phyloP scores from a whole-genome alignment of 2,329 filamentous ascomycete species.

The Thermomyces lanuginosus region DNA sequence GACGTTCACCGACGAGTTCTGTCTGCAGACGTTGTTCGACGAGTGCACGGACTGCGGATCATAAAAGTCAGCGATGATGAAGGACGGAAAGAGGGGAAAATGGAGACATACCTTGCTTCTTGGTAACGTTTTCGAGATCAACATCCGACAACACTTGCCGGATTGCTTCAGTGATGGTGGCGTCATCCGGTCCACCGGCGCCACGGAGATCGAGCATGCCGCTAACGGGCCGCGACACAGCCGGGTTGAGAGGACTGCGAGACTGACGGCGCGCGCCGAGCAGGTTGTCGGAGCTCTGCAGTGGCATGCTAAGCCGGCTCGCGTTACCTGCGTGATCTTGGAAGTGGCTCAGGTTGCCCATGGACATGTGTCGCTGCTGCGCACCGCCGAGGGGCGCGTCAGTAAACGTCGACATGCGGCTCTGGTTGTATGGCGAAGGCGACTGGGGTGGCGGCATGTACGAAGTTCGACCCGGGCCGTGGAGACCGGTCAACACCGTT shows the following conservation, averaged over 20 bases:
- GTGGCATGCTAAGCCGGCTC: conserved; percentile 24
- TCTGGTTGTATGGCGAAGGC: conserved; percentile 50
- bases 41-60: conserved; percentile 49
- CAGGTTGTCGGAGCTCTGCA: conserved; percentile 31
- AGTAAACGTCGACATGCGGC: conserved; percentile 52
- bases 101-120: conserved; percentile 58
- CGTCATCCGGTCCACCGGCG: conserved; percentile 48
- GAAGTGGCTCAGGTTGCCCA: conserved; percentile 37
- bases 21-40: conserved; percentile 89
- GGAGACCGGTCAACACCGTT: conserved; percentile 75
- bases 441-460: conserved; percentile 79
- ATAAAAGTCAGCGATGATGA: conserved; percentile 1
- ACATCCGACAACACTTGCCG: conserved; percentile 70
- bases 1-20: conserved; percentile 69
- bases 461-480: conserved; percentile 42
- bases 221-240: conserved; percentile 35
- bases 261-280: conserved; percentile 20
- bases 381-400: conserved; percentile 35
- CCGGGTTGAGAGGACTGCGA: conserved; percentile 34
- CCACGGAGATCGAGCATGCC: conserved; percentile 43
- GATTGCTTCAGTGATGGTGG: conserved; percentile 67
- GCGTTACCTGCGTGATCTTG: conserved; percentile 27
- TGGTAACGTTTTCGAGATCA: conserved; percentile 91
- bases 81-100: not conserved
- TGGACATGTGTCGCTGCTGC: conserved; percentile 41